These are phyloP conservation scores for Chrysoporthe puriensis DNA, from an alignment of 2,329 filamentous ascomycete species.

Conservation along the genomic window DNA sequence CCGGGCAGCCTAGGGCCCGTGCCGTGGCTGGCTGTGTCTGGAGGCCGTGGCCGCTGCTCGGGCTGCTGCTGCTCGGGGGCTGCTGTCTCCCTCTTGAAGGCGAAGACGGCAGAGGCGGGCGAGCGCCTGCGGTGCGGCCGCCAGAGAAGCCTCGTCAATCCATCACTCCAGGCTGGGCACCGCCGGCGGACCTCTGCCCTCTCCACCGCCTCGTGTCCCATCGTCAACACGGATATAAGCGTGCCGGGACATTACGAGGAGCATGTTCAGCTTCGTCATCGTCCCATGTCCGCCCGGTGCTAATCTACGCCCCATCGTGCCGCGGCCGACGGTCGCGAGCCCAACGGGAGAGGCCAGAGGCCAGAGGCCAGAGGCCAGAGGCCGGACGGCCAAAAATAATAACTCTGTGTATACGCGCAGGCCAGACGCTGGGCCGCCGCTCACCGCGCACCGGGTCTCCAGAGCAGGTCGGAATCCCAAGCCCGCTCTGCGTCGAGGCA, in stretches of 20 bases:
- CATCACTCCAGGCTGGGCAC: background rate
- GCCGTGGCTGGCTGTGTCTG: background rate
- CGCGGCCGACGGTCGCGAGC: background rate
- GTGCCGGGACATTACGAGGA: slow-evolving; percentile 10
- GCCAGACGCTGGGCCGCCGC: background rate
- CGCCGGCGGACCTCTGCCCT: background rate
- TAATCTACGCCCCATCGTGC: background rate
- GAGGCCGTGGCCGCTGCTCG: background rate
- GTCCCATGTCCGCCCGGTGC: background rate
- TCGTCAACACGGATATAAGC: slow-evolving; percentile 4
- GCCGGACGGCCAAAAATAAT: slow-evolving; percentile 15
- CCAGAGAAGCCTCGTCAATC: background rate
- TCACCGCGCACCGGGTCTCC: background rate
- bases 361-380: background rate
- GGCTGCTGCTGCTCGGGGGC: no score
- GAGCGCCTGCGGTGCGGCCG: background rate
- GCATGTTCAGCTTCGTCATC: slow-evolving; percentile 16
- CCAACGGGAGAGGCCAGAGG: background rate
- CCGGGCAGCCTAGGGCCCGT: background rate
- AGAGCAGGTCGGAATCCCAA: background rate
- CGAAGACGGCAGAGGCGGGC: background rate
- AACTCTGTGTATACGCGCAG: background rate
- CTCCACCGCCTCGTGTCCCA: slow-evolving; percentile 1
- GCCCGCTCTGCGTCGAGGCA: background rate
- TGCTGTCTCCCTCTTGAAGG: background rate